Base-by-base conservation (phyloP, 176 grass and related monocot species). In the Bolboschoenus planiculmis region DNA sequence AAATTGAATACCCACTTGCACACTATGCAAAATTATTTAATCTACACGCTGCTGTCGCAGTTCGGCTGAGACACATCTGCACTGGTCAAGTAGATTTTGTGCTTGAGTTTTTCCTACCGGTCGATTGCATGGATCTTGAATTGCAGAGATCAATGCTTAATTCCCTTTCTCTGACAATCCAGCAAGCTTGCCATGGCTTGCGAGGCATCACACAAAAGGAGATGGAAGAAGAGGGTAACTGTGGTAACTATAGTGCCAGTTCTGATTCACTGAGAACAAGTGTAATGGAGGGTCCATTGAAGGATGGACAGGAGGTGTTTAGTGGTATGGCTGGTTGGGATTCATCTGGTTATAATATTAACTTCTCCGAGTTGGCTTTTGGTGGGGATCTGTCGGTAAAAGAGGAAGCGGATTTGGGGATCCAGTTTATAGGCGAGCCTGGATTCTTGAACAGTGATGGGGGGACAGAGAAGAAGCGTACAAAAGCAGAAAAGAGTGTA, bases 51-150 rank as follows among this genome's bases (percentile, higher is more conserved):
- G 93, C 88, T 31, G 97, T 99, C 31, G 97, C 97, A 60, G 91
- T 99, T 71, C 81, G 85, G 24, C 59, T 99, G 31, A 51, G 88
- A 78, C 91, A 91, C 71, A 67, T 83, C 54, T 78, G 31, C 79
- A 90, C 93, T 50, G 93, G 77, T 63, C 79, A 33, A 42, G 83
- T 85, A 40, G 91, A 99, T 84, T 93, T 93, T 70, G 93, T 99
- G 30, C 66, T 99, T 58, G 97, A 99, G 80, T 99, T 99, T 53
- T 99, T 99, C 86, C 74, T 99, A 83, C 97, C 93, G 43, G 35
- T 75, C 18, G 70, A 90, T 80, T 93, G 93, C 81, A 56, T 70
- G 84, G 50, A 89, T 1, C 61, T 30, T 8, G 91, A 90, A 78
- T 68, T 88, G 35, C 97, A 96, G 57, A 90, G 78, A 67, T 33